These are phyloP conservation scores for Penicillium sclerotigenum DNA, from an alignment of 2,329 filamentous ascomycete species.

Conservation along the genomic window DNA sequence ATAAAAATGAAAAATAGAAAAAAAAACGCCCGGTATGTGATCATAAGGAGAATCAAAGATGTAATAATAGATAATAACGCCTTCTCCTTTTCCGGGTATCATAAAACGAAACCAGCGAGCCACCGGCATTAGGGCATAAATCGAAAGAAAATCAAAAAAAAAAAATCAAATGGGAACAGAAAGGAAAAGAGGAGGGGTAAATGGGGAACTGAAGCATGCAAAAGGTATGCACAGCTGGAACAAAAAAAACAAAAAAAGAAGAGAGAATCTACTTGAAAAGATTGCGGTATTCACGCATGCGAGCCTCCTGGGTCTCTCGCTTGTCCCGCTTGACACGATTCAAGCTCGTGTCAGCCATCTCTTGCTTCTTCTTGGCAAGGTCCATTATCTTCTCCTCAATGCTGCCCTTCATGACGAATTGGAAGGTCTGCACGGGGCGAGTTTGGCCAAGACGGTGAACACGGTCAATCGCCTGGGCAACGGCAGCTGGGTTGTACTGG, in stretches of 20 bases:
- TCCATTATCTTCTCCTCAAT: constrained; percentile 93
- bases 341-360: constrained; percentile 83
- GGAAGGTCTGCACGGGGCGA: constrained; percentile 77
- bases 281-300: constrained; percentile 58
- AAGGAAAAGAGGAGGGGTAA: neutral
- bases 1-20: neutral
- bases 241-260: neutral
- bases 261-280: constrained; percentile 49
- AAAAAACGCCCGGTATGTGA: neutral
- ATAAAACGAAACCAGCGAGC: constrained; percentile 8
- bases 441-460: constrained; percentile 89
- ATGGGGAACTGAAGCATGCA: neutral
- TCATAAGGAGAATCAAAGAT: constrained; percentile 2
- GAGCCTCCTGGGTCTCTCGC: constrained; percentile 62
- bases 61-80: constrained; percentile 5
- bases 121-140: neutral
- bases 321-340: constrained; percentile 61
- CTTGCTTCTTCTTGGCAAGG: constrained; percentile 88
- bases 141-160: neutral
- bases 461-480: constrained; percentile 90
- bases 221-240: neutral
- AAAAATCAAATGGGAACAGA: neutral
- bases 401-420: constrained; percentile 84
- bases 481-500: constrained; percentile 92
- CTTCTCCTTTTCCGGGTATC: constrained; percentile 11